Percentiles rank a stretch among this genome's conserved stretches.
These are phyloP conservation scores for Medicago lupulina DNA, from an alignment of 306 rosid species.

Conservation along the genomic window DNA sequence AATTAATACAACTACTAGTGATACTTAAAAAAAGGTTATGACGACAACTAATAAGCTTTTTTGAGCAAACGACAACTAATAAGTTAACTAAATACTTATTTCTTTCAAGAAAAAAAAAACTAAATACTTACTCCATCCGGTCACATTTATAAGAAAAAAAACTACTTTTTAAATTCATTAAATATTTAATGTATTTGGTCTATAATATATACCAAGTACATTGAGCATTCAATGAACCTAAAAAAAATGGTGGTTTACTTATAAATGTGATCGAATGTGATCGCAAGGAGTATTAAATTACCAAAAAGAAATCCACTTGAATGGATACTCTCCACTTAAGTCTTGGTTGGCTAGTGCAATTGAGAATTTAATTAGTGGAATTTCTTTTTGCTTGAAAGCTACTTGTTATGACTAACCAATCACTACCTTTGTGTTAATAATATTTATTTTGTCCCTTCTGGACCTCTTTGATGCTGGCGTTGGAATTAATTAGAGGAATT, in stretches of 20 bases:
- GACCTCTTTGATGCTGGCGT: not conserved
- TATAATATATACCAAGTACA: too few relatives aligned
- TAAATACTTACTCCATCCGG: too few relatives aligned
- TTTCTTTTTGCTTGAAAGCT: slow-evolving; percentile 7
- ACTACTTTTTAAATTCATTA: too few relatives aligned
- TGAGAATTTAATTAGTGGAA: slow-evolving; percentile 28
- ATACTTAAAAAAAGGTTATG: not conserved
- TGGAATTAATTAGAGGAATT: slow-evolving; percentile 10
- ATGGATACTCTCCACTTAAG: slow-evolving; percentile 21
- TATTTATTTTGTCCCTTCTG: not conserved
- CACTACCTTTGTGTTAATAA: not conserved
- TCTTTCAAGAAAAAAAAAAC: too few relatives aligned
- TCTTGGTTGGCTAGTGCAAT: not conserved
- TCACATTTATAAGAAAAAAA: too few relatives aligned
- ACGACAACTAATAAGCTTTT: not conserved
- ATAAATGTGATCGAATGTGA: too few relatives aligned
- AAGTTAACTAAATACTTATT: not conserved
- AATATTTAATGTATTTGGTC: too few relatives aligned
- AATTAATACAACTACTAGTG: not conserved
- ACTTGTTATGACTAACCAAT: not conserved
- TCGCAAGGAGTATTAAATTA: too few relatives aligned
- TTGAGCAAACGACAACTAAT: not conserved
- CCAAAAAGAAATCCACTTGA: not conserved
- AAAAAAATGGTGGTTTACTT: too few relatives aligned
- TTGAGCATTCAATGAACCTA: too few relatives aligned